These are phyloP conservation scores for Calonectria multiphialidica DNA, from an alignment of 2,329 filamentous ascomycete genomes.

Conservation along the genomic window DNA sequence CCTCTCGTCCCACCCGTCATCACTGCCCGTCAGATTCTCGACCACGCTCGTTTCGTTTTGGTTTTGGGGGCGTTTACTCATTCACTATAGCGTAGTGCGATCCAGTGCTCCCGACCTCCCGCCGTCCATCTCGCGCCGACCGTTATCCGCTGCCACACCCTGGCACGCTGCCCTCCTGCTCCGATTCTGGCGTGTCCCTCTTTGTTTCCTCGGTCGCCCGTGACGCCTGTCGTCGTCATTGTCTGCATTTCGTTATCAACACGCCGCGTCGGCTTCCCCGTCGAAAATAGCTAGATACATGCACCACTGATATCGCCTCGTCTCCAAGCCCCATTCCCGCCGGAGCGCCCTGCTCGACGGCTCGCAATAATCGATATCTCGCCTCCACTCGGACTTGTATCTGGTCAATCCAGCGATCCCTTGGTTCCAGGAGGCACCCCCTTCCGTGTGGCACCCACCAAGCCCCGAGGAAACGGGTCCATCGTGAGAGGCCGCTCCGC, in stretches of 20 bases:
- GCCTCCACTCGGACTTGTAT: slow-evolving; percentile 34
- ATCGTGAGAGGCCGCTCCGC: slow-evolving; percentile 49
- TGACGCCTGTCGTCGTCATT: slow-evolving; percentile 34
- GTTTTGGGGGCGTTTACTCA: slow-evolving; percentile 34
- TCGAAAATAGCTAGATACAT: slow-evolving; percentile 35
- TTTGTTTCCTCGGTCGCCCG: slow-evolving; percentile 37
- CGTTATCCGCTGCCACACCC: slow-evolving; percentile 32
- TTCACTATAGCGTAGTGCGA: slow-evolving; percentile 7
- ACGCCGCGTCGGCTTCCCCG: slow-evolving; percentile 34
- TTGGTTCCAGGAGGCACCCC: slow-evolving; percentile 40
- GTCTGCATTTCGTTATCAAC: slow-evolving; percentile 23
- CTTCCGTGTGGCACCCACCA: slow-evolving; percentile 45
- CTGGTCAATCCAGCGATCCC: slow-evolving; percentile 26
- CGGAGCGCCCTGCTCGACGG: slow-evolving; percentile 27
- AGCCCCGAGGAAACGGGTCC: slow-evolving; percentile 48
- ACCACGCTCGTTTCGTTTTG: slow-evolving; percentile 35
- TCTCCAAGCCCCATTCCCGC: slow-evolving; percentile 20
- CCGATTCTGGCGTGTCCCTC: slow-evolving; percentile 41
- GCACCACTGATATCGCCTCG: slow-evolving; percentile 37
- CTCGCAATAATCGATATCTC: slow-evolving; percentile 36
- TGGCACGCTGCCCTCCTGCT: slow-evolving; percentile 41
- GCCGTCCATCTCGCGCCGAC: slow-evolving; percentile 37
- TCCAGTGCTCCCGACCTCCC: slow-evolving; percentile 27
- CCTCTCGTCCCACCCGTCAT: slow-evolving; percentile 48
- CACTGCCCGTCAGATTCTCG: slow-evolving; percentile 35